Evolutionary conservation across 2,329 filamentous ascomycete species (phyloP).

Genomic region (Aphanoascus verrucosus): DNA sequence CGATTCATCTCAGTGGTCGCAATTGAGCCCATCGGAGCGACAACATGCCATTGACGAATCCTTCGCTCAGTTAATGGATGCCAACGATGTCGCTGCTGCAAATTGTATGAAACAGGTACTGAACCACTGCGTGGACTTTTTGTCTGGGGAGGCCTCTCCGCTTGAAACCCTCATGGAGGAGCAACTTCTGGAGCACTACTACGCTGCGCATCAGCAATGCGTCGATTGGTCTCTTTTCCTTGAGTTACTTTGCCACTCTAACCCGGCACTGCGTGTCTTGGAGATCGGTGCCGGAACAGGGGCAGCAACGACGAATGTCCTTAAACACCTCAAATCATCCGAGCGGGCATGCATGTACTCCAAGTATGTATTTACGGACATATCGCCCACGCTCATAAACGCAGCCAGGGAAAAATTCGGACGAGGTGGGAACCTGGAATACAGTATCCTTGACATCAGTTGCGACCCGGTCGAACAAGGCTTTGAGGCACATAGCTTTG

Average conservation of each 20-base stretch:
- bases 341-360: not conserved
- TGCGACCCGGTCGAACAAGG: slow-evolving; percentile 17
- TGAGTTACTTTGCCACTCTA: slow-evolving; percentile 1
- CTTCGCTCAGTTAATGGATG: no score
- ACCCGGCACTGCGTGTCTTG: slow-evolving; percentile 13
- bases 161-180: no score
- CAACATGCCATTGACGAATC: no score
- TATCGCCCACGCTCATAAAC: slow-evolving; percentile 35
- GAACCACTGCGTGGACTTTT: no score
- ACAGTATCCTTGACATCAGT: slow-evolving; percentile 16
- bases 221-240: not conserved
- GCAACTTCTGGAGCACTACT: no score
- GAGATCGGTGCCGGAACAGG: slow-evolving; percentile 19
- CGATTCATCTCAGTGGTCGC: no score
- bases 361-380: slow-evolving; percentile 32
- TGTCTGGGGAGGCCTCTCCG: no score
- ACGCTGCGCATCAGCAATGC: no score
- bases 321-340: slow-evolving; percentile 4
- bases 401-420: slow-evolving; percentile 22
- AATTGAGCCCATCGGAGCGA: no score
- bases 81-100: no score
- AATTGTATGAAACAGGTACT: no score
- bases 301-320: slow-evolving; percentile 5
- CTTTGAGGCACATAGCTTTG: slow-evolving; percentile 16
- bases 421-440: not conserved